Evolutionary conservation across 805 yeast species (phyloP), one percentile per base, ranked within the genome.

Genomic region (Starmerella khaoyaiensis): DNA sequence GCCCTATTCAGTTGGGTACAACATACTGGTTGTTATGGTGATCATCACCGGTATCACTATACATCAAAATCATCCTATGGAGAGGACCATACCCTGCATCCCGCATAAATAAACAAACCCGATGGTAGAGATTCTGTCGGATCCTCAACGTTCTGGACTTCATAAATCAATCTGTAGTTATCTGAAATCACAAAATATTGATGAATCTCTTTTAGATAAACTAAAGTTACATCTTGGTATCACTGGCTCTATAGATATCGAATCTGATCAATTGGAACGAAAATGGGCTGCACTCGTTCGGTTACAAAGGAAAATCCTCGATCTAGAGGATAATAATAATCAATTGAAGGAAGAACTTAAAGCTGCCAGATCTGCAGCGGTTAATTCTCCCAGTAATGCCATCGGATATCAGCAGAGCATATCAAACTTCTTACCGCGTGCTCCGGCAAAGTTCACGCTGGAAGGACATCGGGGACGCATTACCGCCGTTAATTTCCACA

Each of bases 231-330:
- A 22, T 21, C 35, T 48, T 31, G 29, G 24, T 12, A 33, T 35
- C 3, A 36, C 26, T 8, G 15, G 37, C 14, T 14, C 37, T 32
- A 28, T 21, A 31, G 12, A 40, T 37, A 31, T 39, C 43, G 61
- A 55, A 20, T 53, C 48, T 36, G 48, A 21, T 42, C 35, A 37
- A 9, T 60, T 82, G 27, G 82, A 78, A 48, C 78, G 76, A 58
- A 86, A 84, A 60, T 86, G 96, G 96, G 67, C 77, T 1, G 76
- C 93, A 0, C 87, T 86, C 4, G 65, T 82, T 22, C 63, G 94
- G 31, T 63, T 87, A 21, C 95, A 87, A 58, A 70, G 74, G 44
- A 69, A 72, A 49, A 75, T 63, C 29, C 61, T 77, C 40, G 87
- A 76, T 35, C 57, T 83, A 30, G 94, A 86, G 51, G 58, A 66